A percentile compares a stretch with the other conserved stretches of the same genome.
phyloP scores from a whole-genome alignment of 306 rosid species.

The Prunus fruticosa region DNA sequence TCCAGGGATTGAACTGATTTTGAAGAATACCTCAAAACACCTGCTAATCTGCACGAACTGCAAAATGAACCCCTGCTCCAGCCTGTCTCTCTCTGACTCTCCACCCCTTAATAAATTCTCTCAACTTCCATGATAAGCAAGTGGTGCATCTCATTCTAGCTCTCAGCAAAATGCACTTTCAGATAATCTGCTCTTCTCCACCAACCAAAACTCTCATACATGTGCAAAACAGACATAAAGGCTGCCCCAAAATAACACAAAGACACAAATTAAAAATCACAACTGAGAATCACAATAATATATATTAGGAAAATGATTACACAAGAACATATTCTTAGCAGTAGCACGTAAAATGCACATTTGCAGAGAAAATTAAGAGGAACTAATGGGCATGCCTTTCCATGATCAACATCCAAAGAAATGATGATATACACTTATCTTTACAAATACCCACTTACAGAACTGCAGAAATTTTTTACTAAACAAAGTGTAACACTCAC shows the following conservation, averaged over 20 bases:
- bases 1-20: conserved; percentile 36
- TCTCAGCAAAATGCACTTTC: conserved; percentile 98
- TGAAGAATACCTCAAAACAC: too few relatives aligned
- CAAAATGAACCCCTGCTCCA: too few relatives aligned
- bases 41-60: too few relatives aligned
- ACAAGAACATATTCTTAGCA: neutral
- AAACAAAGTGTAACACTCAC: conserved; percentile 41
- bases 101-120: too few relatives aligned
- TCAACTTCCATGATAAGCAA: conserved; percentile 36
- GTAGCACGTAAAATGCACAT: neutral
- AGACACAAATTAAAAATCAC: conserved; percentile 3
- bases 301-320: neutral
- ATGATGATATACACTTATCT: neutral
- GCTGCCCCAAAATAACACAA: conserved; percentile 43
- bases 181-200: conserved; percentile 96
- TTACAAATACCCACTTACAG: neutral
- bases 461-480: neutral
- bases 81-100: too few relatives aligned
- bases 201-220: conserved; percentile 99
- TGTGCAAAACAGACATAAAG: conserved; percentile 87
- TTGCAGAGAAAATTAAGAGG: neutral
- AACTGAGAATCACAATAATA: conserved; percentile 4
- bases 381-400: neutral
- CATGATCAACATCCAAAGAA: neutral
- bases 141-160: conserved; percentile 99